Percentiles rank a stretch among this genome's conserved stretches.
phyloP scores from a whole-genome alignment of 2,329 filamentous ascomycete species.

The Claviceps sp. region DNA sequence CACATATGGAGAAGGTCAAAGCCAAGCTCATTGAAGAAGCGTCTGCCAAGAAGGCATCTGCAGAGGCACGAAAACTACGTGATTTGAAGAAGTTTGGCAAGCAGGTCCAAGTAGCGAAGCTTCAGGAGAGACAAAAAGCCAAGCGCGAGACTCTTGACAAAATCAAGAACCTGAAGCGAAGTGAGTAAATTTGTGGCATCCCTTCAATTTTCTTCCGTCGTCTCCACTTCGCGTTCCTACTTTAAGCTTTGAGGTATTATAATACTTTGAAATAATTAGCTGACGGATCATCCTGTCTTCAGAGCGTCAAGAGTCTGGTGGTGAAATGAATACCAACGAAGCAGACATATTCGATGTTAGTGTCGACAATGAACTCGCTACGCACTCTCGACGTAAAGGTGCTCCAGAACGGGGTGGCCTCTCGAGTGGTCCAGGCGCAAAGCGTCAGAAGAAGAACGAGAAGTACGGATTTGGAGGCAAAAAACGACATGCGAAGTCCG shows the following conservation, averaged over 20 bases:
- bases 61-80: constrained; percentile 80
- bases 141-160: constrained; percentile 92
- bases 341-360: constrained; percentile 85
- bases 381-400: constrained; percentile 23
- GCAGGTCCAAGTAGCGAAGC: constrained; percentile 89
- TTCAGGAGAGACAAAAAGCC: constrained; percentile 85
- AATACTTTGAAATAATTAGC: background rate
- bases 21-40: constrained; percentile 86
- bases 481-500: constrained; percentile 84
- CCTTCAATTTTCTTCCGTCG: background rate
- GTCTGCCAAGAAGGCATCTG: constrained; percentile 78
- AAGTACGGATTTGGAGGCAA: constrained; percentile 96
- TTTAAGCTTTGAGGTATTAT: no score
- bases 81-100: constrained; percentile 99
- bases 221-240: background rate
- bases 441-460: constrained; percentile 85
- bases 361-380: constrained; percentile 52
- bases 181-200: constrained; percentile 39
- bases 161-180: constrained; percentile 89
- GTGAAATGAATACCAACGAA: constrained; percentile 55
- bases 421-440: constrained; percentile 25
- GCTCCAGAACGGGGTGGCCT: constrained; percentile 20
- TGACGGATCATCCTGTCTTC: constrained; percentile 2
- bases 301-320: constrained; percentile 71
- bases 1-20: constrained; percentile 96